Percentiles rank a stretch among this genome's conserved stretches.
Conservation (phyloP, 2,329 filamentous ascomycete species). For the Colletotrichum phormii region DNA sequence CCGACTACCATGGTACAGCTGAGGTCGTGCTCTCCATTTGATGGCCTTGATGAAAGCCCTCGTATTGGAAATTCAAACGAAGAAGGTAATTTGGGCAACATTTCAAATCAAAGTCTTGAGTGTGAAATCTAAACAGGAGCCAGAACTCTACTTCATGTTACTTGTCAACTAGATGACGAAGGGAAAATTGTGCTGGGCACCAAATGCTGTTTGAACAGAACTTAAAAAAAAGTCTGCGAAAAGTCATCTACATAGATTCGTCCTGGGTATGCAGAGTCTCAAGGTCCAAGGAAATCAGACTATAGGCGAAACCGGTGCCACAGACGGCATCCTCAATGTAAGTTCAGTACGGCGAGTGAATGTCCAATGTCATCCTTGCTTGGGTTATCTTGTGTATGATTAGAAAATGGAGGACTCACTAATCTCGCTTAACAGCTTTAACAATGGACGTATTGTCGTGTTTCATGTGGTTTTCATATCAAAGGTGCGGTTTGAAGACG, state of each 20-base stretch:
- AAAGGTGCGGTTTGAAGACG: no score
- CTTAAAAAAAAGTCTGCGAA: not conserved
- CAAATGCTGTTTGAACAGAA: not conserved
- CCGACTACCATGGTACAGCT: not conserved
- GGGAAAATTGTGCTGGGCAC: no score
- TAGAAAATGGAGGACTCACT: not conserved
- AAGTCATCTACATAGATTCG: not conserved
- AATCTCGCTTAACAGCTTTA: not conserved
- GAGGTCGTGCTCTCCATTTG: not conserved
- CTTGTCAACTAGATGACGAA: no score
- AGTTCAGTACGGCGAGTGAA: slow-evolving; percentile 29
- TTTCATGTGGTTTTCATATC: no score
- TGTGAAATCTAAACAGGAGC: no score
- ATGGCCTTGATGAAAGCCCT: not conserved
- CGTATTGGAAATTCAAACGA: no score
- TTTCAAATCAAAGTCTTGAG: no score
- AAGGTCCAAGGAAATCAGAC: slow-evolving; percentile 2
- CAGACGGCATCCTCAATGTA: slow-evolving; percentile 6
- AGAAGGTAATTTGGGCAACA: no score
- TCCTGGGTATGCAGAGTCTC: not conserved
- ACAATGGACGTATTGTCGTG: not conserved
- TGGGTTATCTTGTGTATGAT: not conserved
- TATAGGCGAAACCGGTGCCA: slow-evolving; percentile 25
- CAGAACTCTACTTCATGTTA: no score
- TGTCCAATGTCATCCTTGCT: slow-evolving; percentile 8